Evolutionary conservation across 2,329 filamentous ascomycete genomes (phyloP).

Genomic region (Paecilomyces dactylethromorphus): DNA sequence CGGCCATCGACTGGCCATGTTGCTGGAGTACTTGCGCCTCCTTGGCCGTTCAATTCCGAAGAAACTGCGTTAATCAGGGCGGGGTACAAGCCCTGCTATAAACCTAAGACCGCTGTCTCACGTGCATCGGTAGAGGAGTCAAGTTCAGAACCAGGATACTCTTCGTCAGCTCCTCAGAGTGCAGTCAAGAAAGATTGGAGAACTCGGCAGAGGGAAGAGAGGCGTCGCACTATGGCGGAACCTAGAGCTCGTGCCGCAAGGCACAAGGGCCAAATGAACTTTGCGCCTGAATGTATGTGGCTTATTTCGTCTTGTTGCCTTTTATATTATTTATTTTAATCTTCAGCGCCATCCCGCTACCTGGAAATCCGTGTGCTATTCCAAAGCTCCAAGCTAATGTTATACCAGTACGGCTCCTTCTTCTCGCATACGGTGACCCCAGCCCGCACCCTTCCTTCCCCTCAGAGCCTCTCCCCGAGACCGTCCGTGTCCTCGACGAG

Average conservation of each 20-base stretch:
- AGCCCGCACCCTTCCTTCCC: slow-evolving; percentile 57
- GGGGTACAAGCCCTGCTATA: slow-evolving; percentile 17
- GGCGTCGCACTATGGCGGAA: slow-evolving; percentile 52
- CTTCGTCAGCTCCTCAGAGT: background rate
- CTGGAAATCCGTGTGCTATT: background rate
- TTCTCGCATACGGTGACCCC: slow-evolving; percentile 41
- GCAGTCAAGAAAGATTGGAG: background rate
- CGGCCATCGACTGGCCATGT: slow-evolving; percentile 13
- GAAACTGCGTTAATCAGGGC: slow-evolving; percentile 16
- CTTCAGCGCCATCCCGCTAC: background rate
- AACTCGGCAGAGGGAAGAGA: slow-evolving; percentile 3
- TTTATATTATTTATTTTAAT: background rate
- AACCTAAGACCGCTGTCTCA: slow-evolving; percentile 1
- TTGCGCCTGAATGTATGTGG: slow-evolving; percentile 60
- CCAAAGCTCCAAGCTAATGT: background rate
- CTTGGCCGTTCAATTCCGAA: slow-evolving; percentile 15
- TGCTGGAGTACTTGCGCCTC: slow-evolving; percentile 9
- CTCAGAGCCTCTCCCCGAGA: slow-evolving; percentile 70
- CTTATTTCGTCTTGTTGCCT: background rate
- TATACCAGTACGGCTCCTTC: slow-evolving; percentile 32
- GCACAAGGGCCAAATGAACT: slow-evolving; percentile 79
- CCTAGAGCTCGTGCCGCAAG: slow-evolving; percentile 70
- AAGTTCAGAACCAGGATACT: background rate
- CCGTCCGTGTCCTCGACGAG: slow-evolving; percentile 82
- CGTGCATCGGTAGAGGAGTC: background rate